Conservation (phyloP, 495 filamentous ascomycete species). For the Aspergillus sparsus region DNA sequence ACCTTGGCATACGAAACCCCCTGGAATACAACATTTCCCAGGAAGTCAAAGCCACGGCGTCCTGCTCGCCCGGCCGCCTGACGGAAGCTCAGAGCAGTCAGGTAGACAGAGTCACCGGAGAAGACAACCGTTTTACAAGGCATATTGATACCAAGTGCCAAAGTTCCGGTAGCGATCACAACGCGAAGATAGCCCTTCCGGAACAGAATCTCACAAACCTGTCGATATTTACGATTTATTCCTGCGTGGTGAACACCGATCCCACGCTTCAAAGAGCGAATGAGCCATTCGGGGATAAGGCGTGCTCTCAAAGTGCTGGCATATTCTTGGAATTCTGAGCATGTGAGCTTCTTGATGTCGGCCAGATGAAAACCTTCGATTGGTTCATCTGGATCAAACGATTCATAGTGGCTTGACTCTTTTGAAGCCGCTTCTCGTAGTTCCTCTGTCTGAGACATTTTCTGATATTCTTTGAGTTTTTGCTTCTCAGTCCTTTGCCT, state of each 20-base stretch:
- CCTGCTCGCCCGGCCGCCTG: conserved; percentile 77
- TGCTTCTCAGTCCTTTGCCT: conserved; percentile 34
- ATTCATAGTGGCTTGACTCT: conserved; percentile 56
- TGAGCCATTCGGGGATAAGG: conserved; percentile 47
- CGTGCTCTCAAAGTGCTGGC: conserved; percentile 46
- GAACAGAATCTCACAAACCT: conserved; percentile 61
- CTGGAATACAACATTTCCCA: conserved; percentile 81
- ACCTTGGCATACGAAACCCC: conserved; percentile 55
- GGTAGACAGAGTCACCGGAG: conserved; percentile 66
- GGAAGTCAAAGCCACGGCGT: conserved; percentile 75
- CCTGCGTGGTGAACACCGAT: conserved; percentile 78
- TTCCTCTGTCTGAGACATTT: conserved; percentile 53
- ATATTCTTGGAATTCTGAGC: conserved; percentile 54
- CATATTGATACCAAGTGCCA: conserved; percentile 82
- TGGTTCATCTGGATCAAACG: conserved; percentile 66
- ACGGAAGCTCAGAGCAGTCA: conserved; percentile 73
- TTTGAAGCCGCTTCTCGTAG: conserved; percentile 52
- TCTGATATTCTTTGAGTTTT: conserved; percentile 35
- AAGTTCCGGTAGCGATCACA: conserved; percentile 75
- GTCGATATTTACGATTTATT: conserved; percentile 74
- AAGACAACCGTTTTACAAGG: conserved; percentile 82
- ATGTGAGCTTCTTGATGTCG: conserved; percentile 52
- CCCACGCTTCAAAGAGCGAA: conserved; percentile 60
- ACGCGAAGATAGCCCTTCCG: conserved; percentile 70
- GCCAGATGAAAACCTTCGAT: conserved; percentile 65